Conservation (phyloP, 768 basidiomycete species). For the Aureoboletus auriporus region DNA sequence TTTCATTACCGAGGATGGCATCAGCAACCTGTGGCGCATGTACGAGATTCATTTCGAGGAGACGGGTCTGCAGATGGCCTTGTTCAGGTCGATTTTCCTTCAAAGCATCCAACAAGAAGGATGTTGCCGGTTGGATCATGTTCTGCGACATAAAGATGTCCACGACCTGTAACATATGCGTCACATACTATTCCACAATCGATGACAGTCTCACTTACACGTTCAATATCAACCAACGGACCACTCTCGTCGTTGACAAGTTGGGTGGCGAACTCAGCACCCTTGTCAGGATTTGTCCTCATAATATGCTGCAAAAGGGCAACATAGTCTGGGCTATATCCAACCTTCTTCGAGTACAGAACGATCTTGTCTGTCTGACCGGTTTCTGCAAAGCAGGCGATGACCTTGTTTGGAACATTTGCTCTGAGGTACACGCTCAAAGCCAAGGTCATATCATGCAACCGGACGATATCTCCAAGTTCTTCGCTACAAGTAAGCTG, state of each 20-base stretch:
- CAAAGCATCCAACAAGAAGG: slow-evolving; percentile 93
- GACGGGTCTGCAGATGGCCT: slow-evolving; percentile 89
- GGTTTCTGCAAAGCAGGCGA: slow-evolving; percentile 98
- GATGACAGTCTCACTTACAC: slow-evolving; percentile 44
- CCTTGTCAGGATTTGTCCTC: slow-evolving; percentile 95
- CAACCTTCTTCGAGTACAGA: slow-evolving; percentile 95
- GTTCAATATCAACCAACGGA: slow-evolving; percentile 88
- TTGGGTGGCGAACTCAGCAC: slow-evolving; percentile 94
- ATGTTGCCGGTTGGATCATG: slow-evolving; percentile 98
- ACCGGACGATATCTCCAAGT: slow-evolving; percentile 92
- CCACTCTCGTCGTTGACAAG: slow-evolving; percentile 92
- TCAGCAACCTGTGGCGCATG: slow-evolving; percentile 99
- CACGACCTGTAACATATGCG: slow-evolving; percentile 58
- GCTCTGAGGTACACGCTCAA: slow-evolving; percentile 97
- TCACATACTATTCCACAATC: neutral
- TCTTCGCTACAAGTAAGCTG: slow-evolving; percentile 98
- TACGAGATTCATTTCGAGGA: slow-evolving; percentile 96
- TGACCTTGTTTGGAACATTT: slow-evolving; percentile 97
- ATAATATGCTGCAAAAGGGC: slow-evolving; percentile 93
- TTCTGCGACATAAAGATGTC: slow-evolving; percentile 99
- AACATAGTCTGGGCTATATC: slow-evolving; percentile 89
- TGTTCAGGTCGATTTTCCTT: slow-evolving; percentile 99
- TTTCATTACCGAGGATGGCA: slow-evolving; percentile 97
- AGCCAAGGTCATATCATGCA: slow-evolving; percentile 95
- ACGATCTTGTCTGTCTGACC: slow-evolving; percentile 99